phyloP scores from a whole-genome alignment of 2,329 filamentous ascomycete genomes.

The Fusarium robinianum region DNA sequence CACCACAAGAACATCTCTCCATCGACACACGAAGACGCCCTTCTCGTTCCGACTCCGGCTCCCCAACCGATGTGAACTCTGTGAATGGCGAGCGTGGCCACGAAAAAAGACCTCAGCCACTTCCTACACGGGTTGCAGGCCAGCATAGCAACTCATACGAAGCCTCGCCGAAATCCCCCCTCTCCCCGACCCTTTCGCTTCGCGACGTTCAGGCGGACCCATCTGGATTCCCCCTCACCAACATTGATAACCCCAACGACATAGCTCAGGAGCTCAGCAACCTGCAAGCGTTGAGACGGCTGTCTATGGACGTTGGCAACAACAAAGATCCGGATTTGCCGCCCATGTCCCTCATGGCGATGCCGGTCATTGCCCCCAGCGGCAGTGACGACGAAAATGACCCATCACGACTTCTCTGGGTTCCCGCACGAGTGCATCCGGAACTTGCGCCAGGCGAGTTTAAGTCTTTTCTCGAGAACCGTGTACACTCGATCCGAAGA shows the following conservation, averaged over 20 bases:
- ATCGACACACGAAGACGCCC: conserved; percentile 48
- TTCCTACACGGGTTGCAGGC: conserved; percentile 46
- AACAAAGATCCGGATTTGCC: conserved; percentile 75
- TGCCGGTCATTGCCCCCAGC: conserved; percentile 73
- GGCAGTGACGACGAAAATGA: conserved; percentile 83
- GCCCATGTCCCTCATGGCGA: conserved; percentile 67
- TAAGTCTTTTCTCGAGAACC: conserved; percentile 92
- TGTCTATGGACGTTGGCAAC: conserved; percentile 92
- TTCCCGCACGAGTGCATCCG: conserved; percentile 90
- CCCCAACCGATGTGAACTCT: conserved; percentile 38
- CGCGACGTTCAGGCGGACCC: conserved; percentile 64
- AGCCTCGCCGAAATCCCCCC: conserved; percentile 47
- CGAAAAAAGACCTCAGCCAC: conserved; percentile 51
- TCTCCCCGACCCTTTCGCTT: conserved; percentile 58
- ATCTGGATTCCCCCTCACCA: conserved; percentile 77
- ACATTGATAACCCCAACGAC: conserved; percentile 86
- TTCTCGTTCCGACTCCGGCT: conserved; percentile 53
- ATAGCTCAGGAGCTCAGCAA: conserved; percentile 93
- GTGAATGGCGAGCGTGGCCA: conserved; percentile 41
- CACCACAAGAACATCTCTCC: conserved; percentile 39
- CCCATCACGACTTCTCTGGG: conserved; percentile 88
- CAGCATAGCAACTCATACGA: conserved; percentile 51
- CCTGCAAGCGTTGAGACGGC: conserved; percentile 82
- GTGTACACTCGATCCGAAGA: conserved; percentile 86
- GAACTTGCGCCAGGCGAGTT: conserved; percentile 95